Evolutionary conservation across 208 protist genomes (phyloP), one percentile per base, ranked within the genome.

Genomic region (Wallacemonas sp.): DNA sequence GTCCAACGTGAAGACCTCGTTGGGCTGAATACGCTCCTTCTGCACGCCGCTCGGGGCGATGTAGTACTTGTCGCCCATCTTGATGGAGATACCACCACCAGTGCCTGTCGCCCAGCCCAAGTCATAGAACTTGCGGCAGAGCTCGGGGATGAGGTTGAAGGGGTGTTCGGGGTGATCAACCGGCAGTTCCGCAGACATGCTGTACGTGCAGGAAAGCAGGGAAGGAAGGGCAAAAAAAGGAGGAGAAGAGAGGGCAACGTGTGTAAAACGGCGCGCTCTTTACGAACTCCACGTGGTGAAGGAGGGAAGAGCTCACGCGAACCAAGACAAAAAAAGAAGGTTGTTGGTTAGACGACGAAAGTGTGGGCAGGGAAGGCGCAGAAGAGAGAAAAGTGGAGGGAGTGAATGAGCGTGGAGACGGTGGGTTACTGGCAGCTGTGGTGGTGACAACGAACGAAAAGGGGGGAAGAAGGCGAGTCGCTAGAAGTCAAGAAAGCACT

Each of bases 51-150:
- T 98, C 1, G 96, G 93, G 30, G 97, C 94, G 52, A 98, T 76
- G 83, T 97, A 98, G 45, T 91, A 88, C 17, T 73, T 73, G 59
- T 80, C 77, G 52, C 78, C 80, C 30, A 85, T 34, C 22, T 78
- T 76, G 46, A 98, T 94, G 22, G 80, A 92, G 57, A 98, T 96
- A 54, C 95, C 96, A 41, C 95, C 96, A n/a, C 96, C 95, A 2
- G 97, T 98, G 68, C 95, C 96, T n/a, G 96, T 97, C 17, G 95
- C 93, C 94, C 94, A 98, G 48, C 94, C 95, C n/a, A 93, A 69
- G 38, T 67, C 22, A 72, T 98, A 98, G 66, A 98, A 98, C 19
- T 74, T 73, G n/a, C 78, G 68, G 71, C 95, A 97, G 6, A 98
- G 75, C 71, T 98, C 87, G 13, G 92, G 81, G 63, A 98, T 98